Conservation (phyloP, 495 filamentous ascomycete species). For the Poronia punctata region DNA sequence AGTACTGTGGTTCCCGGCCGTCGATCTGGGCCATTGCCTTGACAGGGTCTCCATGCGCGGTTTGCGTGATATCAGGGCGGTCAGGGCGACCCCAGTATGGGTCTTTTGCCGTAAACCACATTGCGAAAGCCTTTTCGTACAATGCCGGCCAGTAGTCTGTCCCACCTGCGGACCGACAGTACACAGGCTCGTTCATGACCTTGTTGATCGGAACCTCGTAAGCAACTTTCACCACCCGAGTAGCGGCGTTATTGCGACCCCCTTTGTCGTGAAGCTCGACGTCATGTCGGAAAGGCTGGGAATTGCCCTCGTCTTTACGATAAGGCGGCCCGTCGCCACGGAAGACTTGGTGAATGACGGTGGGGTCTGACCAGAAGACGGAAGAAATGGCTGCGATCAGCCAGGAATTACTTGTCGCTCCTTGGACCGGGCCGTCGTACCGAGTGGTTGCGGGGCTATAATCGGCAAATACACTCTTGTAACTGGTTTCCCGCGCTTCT, state of each 20-base stretch:
- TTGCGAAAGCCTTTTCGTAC: constrained; percentile 37
- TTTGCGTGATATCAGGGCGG: constrained; percentile 22
- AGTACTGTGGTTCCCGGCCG: constrained; percentile 25
- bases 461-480: no score
- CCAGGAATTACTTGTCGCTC: constrained; percentile 28
- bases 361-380: constrained; percentile 29
- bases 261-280: constrained; percentile 33
- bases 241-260: constrained; percentile 30
- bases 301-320: constrained; percentile 1
- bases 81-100: not conserved
- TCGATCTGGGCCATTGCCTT: constrained; percentile 34
- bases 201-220: constrained; percentile 32
- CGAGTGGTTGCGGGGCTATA: constrained; percentile 13
- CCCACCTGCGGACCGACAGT: constrained; percentile 28
- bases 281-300: constrained; percentile 10
- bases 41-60: constrained; percentile 28
- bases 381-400: constrained; percentile 31
- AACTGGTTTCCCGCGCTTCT: constrained; percentile 8
- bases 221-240: constrained; percentile 28
- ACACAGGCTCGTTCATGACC: constrained; percentile 27
- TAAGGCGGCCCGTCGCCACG: not conserved
- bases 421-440: constrained; percentile 33
- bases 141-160: constrained; percentile 31
- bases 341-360: constrained; percentile 13
- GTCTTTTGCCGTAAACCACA: constrained; percentile 22